Evolutionary conservation across 805 yeast genomes (phyloP), one percentile per base, ranked within the genome.

Genomic region (Ogataea corticis): DNA sequence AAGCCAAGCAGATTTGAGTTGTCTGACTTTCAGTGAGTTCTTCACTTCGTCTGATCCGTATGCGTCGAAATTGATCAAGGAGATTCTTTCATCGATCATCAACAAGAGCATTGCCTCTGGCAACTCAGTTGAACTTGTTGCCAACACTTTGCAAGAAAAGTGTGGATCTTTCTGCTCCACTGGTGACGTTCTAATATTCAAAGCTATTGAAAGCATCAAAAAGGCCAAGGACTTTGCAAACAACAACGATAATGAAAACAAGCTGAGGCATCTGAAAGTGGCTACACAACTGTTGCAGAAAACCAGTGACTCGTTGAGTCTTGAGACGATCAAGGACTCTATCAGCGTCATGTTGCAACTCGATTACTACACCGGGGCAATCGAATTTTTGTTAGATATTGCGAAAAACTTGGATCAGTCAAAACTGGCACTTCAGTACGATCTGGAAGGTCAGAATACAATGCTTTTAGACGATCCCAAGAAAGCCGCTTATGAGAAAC

Each of bases 121-220:
- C n/a, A 92, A 88, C 3, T 86, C 96, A 0, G 92, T 94, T 36
- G 98, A 92, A 61, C 73, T 85, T 46, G 87, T 92, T 41, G 96
- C 97, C 1, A 82, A 83, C 29, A 82, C 91, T 1, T 70, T 94
- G 41, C 96, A 94, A 66, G 95, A 88, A 44, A 83, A 92, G 48
- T 94, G 99, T 71, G 96, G 96, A 1, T 82, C 96, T 0, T 94
- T 90, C 66, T 94, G 98, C 60, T 88, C 97, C 0, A 81, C 96
- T 13, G 88, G 86, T 54, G 99, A 94, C 66, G 97, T 94, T 21
- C 76, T 90, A 48, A 87, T 94, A 12, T 94, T 91, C 73, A 86
- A 92, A 65, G 98, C 97, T 0, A 82, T 90, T 56, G 99, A 94
- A 63, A 90, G 86, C 63, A 72, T 94, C 57, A 86, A 92, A 46